Conservation (phyloP, 2,329 filamentous ascomycete genomes). For the Myriosclerotinia scirpicola region DNA sequence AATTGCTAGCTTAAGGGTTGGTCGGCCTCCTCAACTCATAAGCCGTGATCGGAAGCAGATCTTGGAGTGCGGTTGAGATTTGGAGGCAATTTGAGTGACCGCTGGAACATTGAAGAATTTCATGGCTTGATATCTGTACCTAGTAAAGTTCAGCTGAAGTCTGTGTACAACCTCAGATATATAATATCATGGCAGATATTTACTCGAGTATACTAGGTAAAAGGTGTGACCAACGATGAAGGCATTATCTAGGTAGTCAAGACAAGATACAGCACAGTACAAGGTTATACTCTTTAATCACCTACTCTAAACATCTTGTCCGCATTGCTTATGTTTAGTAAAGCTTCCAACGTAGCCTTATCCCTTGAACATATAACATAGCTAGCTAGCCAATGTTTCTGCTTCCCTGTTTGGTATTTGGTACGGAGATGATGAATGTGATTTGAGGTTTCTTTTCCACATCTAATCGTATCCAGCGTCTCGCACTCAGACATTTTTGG, state of each 20-base stretch:
- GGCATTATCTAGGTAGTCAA: neutral
- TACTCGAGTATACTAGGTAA: neutral
- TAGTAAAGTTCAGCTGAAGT: conserved; percentile 10
- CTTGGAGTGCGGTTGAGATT: conserved; percentile 9
- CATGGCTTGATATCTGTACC: conserved; percentile 16
- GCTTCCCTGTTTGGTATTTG: neutral
- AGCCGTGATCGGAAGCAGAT: conserved; percentile 10
- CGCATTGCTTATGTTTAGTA: neutral
- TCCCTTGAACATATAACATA: neutral
- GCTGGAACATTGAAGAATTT: conserved; percentile 14
- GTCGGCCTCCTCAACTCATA: conserved; percentile 1
- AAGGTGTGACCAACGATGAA: conserved; percentile 10
- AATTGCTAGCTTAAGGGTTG: conserved; percentile 14
- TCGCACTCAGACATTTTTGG: conserved; percentile 12
- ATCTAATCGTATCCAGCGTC: conserved; percentile 5
- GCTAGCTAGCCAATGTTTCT: neutral
- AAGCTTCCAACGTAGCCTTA: neutral
- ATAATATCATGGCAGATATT: neutral
- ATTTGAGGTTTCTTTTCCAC: conserved; percentile 11
- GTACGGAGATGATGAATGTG: conserved; percentile 2
- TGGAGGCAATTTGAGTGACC: conserved; percentile 6
- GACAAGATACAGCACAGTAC: neutral
- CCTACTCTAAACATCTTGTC: neutral
- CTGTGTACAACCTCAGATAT: conserved; percentile 8
- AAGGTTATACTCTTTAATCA: neutral